These are phyloP conservation scores for Fusarium papillatum DNA, from an alignment of 2,329 filamentous ascomycete species.

Conservation along the genomic window DNA sequence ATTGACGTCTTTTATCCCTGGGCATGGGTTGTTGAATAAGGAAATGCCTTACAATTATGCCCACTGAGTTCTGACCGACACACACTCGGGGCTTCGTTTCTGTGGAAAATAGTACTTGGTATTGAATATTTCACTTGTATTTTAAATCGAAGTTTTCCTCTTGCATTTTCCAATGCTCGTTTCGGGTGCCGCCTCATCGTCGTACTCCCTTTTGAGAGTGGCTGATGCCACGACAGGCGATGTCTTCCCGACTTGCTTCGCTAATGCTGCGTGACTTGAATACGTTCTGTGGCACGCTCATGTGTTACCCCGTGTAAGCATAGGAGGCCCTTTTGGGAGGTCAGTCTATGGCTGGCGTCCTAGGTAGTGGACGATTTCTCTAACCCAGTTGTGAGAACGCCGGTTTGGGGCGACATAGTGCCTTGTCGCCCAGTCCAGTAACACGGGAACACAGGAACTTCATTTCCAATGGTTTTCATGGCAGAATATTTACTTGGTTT, in stretches of 20 bases:
- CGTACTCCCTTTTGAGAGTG: background rate
- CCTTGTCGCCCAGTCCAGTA: background rate
- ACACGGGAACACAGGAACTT: background rate
- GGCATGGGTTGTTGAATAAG: background rate
- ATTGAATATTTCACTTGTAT: background rate
- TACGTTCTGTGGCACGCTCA: background rate
- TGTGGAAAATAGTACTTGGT: background rate
- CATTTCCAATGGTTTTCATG: background rate
- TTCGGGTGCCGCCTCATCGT: background rate
- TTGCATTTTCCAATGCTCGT: background rate
- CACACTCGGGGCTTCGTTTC: background rate
- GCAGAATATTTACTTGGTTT: background rate
- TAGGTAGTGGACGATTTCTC: background rate
- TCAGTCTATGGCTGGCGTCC: background rate
- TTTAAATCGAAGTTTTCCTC: background rate
- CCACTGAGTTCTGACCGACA: background rate
- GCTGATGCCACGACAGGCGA: background rate
- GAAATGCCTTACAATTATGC: background rate
- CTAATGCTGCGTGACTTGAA: background rate
- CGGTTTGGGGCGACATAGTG: no score
- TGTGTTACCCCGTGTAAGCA: background rate
- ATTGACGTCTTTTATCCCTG: background rate
- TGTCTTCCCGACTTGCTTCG: background rate
- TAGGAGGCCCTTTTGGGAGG: background rate
- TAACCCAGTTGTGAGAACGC: background rate